Evolutionary conservation across 1,139 yeast genomes (phyloP), one percentile per base, ranked within the genome.

Genomic region (Citeromyces hawaiiensis): DNA sequence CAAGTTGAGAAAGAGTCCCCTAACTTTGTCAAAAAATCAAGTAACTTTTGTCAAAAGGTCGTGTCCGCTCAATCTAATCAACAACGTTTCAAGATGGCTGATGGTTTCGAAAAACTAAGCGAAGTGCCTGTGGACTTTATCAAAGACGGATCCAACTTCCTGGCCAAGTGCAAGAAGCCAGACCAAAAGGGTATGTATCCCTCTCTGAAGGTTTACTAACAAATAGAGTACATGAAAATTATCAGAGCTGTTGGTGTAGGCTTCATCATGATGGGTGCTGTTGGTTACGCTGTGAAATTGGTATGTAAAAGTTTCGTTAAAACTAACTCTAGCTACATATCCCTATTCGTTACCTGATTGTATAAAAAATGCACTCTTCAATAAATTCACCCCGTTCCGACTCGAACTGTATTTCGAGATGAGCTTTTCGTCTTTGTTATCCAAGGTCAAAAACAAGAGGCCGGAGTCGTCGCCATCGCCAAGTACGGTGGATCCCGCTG

Each of bases 191-290:
- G 83, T 76, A 63, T 51, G 80, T 27, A 29, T 10, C 11, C 21
- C 17, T 16, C 30, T 33, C 17, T 29, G 21, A 10, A 36, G 16
- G 7, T n/a, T 6, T 52, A 60, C 64, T 59, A 56, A 60, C 62
- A 30, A 30, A 17, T 48, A 75, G 98, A 91, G 66, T 88, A 83
- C 69, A 54, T 79, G 45, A 82, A 83, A 63, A 83, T 88, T 57
- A 74, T 91, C 50, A 81, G 91, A 65, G 96, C 97, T 42, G 97
- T 91, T 43, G 97, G 97, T 54, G 72, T 87, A 50, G 98, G 98
- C 52, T 91, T 88, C 64, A 67, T 88, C 52, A 88, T 88, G 76
- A 93, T 91, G 91, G 98, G 98, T 55, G 83, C 86, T 54, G 94
- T 91, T 54, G 98, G 98, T 44, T 91, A 87, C 66, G 83, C 80